Base-by-base conservation (phyloP, 2,329 filamentous ascomycete genomes). In the Exophiala dermatitidis region DNA sequence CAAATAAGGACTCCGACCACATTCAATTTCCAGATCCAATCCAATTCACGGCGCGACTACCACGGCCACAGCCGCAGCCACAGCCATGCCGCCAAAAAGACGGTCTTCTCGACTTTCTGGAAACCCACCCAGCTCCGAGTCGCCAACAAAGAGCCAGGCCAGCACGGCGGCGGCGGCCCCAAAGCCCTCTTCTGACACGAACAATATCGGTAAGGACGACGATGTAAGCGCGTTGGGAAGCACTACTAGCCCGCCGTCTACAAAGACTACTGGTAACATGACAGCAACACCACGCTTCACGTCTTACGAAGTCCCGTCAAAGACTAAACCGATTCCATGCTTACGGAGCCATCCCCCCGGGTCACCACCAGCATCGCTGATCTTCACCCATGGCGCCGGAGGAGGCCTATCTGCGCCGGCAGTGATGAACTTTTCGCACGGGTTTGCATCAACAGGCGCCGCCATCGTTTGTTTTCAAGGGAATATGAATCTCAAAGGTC, bases 351-450 rank as follows among this genome's bases (percentile, higher is more conserved):
- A 43, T 44, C 19, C 33, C 8, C 45, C 49, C 4, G 12, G 12
- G 3, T 38, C 30, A n/a, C 29, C 42, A 4, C 43, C 44, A 2
- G 10, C 19, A n/a, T 37, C 40, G 26, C 43, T 63, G 28, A 49
- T 63, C 30, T 63, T 63, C 53, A 63, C 61, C 3, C 61, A 63
- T 34, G 61, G 61, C 26, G 60, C 61, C 1, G 61, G 61, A 9
- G 61, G 61, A 29, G 60, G 56, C 3, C 46, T 63, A 6, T 48
- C 48, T 1, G 57, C 59, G 3, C 50, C 61, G 0, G 60, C 60
- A 5, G 54, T 58, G 46, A 45, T 51, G 43, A 40, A 59, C 41
- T 63, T 63, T 46, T 54, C 55, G 0, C 40, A 50, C 5, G 61
- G 61, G 1, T 59, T 59, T 34, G 54, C 54, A 4, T 36, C 45